Evolutionary conservation across 768 basidiomycete genomes (phyloP).

Genomic region (Russula vinacea): DNA sequence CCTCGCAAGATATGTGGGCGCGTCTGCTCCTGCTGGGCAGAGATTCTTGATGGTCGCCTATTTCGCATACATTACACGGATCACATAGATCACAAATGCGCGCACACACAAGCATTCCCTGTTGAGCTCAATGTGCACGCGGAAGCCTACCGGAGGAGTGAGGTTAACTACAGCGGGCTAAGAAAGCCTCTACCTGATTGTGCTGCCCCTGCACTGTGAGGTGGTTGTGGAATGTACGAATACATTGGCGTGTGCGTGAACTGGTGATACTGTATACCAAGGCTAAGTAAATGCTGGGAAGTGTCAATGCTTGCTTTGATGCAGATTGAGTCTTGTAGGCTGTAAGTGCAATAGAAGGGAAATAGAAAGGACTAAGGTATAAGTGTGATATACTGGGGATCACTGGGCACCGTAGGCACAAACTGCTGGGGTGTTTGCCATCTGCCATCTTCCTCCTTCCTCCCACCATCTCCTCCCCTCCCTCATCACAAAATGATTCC

Average conservation of each 20-base stretch:
- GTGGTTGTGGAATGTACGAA: slow-evolving; percentile 29
- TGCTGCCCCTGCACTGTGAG: slow-evolving; percentile 27
- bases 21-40: not conserved
- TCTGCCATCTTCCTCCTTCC: too few relatives aligned
- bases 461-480: too few relatives aligned
- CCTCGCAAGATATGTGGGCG: not conserved
- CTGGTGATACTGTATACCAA: too few relatives aligned
- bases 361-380: not conserved
- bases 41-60: not conserved
- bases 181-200: slow-evolving; percentile 10
- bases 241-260: not conserved
- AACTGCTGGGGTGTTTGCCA: too few relatives aligned
- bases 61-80: not conserved
- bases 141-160: slow-evolving; percentile 52
- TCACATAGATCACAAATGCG: not conserved
- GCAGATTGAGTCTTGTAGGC: not conserved
- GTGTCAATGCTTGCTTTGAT: not conserved
- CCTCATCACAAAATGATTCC: too few relatives aligned
- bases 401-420: too few relatives aligned
- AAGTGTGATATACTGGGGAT: too few relatives aligned
- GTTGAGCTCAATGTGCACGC: slow-evolving; percentile 77
- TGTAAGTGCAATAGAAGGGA: not conserved
- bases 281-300: not conserved
- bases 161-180: not conserved
- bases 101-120: not conserved